These are phyloP conservation scores for Penicillium coffeae DNA, from an alignment of 495 filamentous ascomycete genomes.

Conservation along the genomic window DNA sequence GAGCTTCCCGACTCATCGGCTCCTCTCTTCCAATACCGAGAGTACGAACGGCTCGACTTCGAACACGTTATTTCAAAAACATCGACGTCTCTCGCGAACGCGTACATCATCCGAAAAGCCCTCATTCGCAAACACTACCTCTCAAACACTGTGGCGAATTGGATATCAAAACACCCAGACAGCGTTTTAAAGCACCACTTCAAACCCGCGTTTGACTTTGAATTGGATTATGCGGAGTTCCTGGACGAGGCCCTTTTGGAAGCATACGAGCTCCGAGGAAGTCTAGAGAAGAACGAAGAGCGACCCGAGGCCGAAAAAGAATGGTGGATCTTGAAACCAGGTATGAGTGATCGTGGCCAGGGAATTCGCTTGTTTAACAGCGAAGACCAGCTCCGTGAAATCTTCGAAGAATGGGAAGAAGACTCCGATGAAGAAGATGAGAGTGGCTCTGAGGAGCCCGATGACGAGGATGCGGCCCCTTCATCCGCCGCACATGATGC, in stretches of 20 bases:
- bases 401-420: constrained; percentile 87
- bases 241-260: constrained; percentile 89
- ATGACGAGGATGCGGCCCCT: constrained; percentile 24
- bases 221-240: constrained; percentile 95
- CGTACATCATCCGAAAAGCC: constrained; percentile 93
- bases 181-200: constrained; percentile 64
- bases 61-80: constrained; percentile 61
- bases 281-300: constrained; percentile 60
- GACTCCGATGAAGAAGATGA: constrained; percentile 45
- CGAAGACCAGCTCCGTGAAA: constrained; percentile 70
- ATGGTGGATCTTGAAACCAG: constrained; percentile 98
- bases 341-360: constrained; percentile 95
- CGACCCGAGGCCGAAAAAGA: constrained; percentile 52
- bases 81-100: constrained; percentile 61
- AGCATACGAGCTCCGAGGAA: constrained; percentile 78
- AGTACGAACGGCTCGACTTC: constrained; percentile 86
- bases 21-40: constrained; percentile 72
- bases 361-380: constrained; percentile 85
- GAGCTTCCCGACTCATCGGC: constrained; percentile 39
- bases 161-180: constrained; percentile 75
- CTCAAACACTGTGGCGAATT: constrained; percentile 69
- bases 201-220: constrained; percentile 74
- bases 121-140: constrained; percentile 97
- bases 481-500: constrained; percentile 22
- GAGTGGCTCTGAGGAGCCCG: constrained; percentile 33